Conservation (phyloP, 768 basidiomycete genomes). For the Cyclocybe cylindracea region DNA sequence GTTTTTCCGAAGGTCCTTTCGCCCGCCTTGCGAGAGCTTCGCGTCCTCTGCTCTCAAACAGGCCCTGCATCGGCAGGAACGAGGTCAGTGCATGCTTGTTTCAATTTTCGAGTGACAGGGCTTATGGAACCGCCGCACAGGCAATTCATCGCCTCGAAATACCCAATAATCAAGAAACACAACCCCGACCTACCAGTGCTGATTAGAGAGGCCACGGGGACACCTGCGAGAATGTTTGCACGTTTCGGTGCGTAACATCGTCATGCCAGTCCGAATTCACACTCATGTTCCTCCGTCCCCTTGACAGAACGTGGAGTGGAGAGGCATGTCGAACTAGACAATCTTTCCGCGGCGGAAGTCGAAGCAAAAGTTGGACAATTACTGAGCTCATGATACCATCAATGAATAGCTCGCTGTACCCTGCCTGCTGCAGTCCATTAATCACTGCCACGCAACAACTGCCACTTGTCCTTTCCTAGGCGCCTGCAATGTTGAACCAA, state of each 20-base stretch:
- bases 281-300: slow-evolving; percentile 7
- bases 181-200: slow-evolving; percentile 87
- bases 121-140: slow-evolving; percentile 37
- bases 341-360: slow-evolving; percentile 71
- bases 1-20: slow-evolving; percentile 70
- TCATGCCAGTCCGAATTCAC: slow-evolving; percentile 2
- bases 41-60: slow-evolving; percentile 79
- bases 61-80: slow-evolving; percentile 77
- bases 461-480: too few relatives aligned
- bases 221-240: slow-evolving; percentile 82
- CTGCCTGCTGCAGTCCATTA: not conserved
- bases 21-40: slow-evolving; percentile 78
- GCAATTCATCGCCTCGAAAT: slow-evolving; percentile 77
- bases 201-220: slow-evolving; percentile 78
- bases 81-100: slow-evolving; percentile 46
- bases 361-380: slow-evolving; percentile 69
- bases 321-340: slow-evolving; percentile 78
- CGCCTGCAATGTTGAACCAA: too few relatives aligned
- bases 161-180: slow-evolving; percentile 74
- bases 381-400: slow-evolving; percentile 40
- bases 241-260: slow-evolving; percentile 68
- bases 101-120: slow-evolving; percentile 1
- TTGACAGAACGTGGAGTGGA: slow-evolving; percentile 74
- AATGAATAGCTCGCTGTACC: slow-evolving; percentile 3
- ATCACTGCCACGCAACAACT: not conserved